Evolutionary conservation across 2,329 filamentous ascomycete genomes (phyloP).

Genomic region (Hypoxylon sp.): DNA sequence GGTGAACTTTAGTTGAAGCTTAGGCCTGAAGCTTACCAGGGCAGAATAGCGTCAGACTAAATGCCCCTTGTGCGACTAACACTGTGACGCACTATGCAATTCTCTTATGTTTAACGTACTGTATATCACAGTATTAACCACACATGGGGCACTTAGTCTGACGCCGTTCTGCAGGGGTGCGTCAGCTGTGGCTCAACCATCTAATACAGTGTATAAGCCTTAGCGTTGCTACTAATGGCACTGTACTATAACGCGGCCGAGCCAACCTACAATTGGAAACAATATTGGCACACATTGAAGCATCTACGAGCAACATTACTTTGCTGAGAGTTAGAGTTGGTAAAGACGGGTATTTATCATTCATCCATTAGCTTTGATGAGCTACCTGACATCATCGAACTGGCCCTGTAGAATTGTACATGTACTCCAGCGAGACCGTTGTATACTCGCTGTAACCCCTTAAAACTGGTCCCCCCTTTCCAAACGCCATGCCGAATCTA

Average conservation of each 20-base stretch:
- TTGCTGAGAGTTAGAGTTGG: background rate
- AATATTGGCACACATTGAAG: background rate
- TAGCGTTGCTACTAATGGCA: background rate
- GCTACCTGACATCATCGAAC: background rate
- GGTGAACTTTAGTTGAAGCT: constrained; percentile 21
- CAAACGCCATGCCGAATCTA: constrained; percentile 13
- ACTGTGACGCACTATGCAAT: too few species aligned
- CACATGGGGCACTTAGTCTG: too few species aligned
- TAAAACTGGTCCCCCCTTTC: background rate
- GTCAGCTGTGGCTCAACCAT: constrained; percentile 41
- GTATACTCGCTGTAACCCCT: constrained; percentile 13
- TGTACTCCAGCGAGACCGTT: background rate
- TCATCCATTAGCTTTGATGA: background rate
- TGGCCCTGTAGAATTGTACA: background rate
- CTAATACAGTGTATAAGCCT: background rate
- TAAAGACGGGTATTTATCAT: background rate
- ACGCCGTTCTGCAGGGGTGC: too few species aligned
- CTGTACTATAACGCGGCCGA: background rate
- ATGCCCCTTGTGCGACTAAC: too few species aligned
- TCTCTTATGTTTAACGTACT: too few species aligned
- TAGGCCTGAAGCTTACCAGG: constrained; percentile 5
- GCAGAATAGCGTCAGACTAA: too few species aligned
- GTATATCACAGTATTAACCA: too few species aligned
- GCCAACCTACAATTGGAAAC: background rate
- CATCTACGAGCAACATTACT: background rate